Percentiles rank a stretch among this genome's conserved stretches.
phyloP scores from a whole-genome alignment of 306 rosid genomes.

The Oxytropis ochrocephala region DNA sequence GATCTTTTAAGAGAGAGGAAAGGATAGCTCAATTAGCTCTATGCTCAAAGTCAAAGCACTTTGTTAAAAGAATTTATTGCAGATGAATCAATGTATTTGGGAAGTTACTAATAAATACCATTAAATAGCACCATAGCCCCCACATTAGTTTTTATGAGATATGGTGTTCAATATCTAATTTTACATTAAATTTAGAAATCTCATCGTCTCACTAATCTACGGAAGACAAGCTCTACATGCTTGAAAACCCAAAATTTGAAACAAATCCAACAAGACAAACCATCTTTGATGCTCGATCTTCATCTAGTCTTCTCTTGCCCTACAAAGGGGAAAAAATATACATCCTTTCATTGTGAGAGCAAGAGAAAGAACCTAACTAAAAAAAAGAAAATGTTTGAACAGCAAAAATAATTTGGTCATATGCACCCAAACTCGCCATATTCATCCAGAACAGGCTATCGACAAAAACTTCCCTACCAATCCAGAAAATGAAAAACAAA shows the following conservation, averaged over 20 bases:
- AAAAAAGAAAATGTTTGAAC: background rate
- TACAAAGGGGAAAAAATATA: conserved; percentile 55
- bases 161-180: conserved; percentile 6
- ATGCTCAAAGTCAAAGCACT: background rate
- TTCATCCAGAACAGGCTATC: background rate
- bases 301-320: conserved; percentile 94
- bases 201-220: conserved; percentile 34
- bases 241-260: conserved; percentile 40
- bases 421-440: background rate
- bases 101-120: conserved; percentile 2
- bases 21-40: background rate
- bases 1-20: background rate
- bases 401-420: background rate
- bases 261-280: conserved; percentile 45
- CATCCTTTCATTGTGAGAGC: conserved; percentile 60
- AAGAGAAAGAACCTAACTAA: conserved; percentile 32
- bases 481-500: background rate
- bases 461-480: background rate
- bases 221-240: conserved; percentile 31
- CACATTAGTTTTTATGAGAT: background rate
- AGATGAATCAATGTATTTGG: background rate
- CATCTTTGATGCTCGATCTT: conserved; percentile 61
- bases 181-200: conserved; percentile 19
- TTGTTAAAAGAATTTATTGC: background rate
- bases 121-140: conserved; percentile 11